Percentiles rank a stretch among this genome's conserved stretches.
phyloP scores from a whole-genome alignment of 768 basidiomycete species.

The Amanita exitialis region DNA sequence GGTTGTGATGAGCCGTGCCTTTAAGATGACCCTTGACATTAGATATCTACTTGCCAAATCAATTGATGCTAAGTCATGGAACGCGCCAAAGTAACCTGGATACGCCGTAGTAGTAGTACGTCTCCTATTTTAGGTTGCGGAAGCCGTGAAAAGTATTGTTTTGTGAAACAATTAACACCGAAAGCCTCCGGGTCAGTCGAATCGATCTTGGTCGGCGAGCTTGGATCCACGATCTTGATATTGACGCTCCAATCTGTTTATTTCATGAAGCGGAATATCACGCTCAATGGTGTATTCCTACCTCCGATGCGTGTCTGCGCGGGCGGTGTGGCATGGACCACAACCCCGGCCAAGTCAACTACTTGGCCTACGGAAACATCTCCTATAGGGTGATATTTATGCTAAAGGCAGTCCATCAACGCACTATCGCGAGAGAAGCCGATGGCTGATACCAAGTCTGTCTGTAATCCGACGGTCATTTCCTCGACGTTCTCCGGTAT shows the following conservation, averaged over 20 bases:
- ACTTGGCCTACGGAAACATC: constrained; percentile 9
- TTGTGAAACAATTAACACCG: constrained; percentile 42
- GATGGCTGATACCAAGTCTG: background rate
- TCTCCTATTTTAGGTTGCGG: constrained; percentile 39
- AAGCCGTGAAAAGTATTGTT: constrained; percentile 35
- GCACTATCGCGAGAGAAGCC: background rate
- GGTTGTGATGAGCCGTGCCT: constrained; percentile 37
- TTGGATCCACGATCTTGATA: constrained; percentile 43
- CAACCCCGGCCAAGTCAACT: constrained; percentile 17
- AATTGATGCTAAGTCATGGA: background rate
- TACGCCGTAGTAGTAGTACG: constrained; percentile 36
- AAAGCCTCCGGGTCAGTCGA: constrained; percentile 15
- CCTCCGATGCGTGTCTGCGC: constrained; percentile 14
- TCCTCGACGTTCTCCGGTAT: background rate
- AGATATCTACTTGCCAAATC: background rate
- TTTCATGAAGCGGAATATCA: background rate
- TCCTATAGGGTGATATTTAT: constrained; percentile 6
- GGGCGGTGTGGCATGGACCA: constrained; percentile 11
- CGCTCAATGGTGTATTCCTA: constrained; percentile 6
- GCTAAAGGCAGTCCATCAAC: background rate
- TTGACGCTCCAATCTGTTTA: constrained; percentile 34
- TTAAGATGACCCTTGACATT: constrained; percentile 13
- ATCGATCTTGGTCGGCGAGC: constrained; percentile 23
- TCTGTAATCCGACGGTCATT: background rate
- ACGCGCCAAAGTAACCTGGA: constrained; percentile 30